Percentiles rank a stretch among this genome's conserved stretches.
Evolutionary conservation across 148 eudicot species (phyloP).

Genomic region (Vaccinium vitisidaea): DNA sequence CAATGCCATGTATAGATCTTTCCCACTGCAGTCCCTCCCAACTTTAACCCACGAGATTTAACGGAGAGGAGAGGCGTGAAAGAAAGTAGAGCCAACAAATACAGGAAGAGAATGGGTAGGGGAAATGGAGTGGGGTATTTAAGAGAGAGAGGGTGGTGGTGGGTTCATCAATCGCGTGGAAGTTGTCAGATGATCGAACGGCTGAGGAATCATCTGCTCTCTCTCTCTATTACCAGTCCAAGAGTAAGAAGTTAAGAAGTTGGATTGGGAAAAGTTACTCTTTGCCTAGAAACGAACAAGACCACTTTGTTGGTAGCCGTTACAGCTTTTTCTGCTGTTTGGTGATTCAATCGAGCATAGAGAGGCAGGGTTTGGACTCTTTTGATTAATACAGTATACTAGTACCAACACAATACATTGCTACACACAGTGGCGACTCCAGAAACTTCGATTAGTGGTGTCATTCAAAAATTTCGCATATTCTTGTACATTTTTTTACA

Average conservation of each 20-base stretch:
- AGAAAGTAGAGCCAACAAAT: background rate
- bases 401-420: no score
- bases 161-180: constrained; percentile 25
- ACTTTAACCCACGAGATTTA: background rate
- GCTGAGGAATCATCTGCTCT: constrained; percentile 22
- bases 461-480: no score
- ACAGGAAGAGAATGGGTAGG: background rate
- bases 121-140: constrained; percentile 18
- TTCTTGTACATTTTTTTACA: no score
- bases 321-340: constrained; percentile 16
- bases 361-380: background rate
- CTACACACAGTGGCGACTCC: no score
- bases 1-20: constrained; percentile 22
- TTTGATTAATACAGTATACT: background rate
- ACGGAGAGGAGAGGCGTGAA: background rate
- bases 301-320: constrained; percentile 44
- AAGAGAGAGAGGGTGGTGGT: constrained; percentile 14
- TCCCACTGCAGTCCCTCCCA: constrained; percentile 7
- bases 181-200: constrained; percentile 39
- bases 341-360: background rate
- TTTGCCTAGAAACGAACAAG: constrained; percentile 16
- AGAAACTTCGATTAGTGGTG: no score
- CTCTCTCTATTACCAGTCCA: background rate
- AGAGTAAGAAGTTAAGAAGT: background rate
- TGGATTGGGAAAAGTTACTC: background rate